phyloP scores from a whole-genome alignment of 441 rosid genomes.

The Euphorbia corollata region DNA sequence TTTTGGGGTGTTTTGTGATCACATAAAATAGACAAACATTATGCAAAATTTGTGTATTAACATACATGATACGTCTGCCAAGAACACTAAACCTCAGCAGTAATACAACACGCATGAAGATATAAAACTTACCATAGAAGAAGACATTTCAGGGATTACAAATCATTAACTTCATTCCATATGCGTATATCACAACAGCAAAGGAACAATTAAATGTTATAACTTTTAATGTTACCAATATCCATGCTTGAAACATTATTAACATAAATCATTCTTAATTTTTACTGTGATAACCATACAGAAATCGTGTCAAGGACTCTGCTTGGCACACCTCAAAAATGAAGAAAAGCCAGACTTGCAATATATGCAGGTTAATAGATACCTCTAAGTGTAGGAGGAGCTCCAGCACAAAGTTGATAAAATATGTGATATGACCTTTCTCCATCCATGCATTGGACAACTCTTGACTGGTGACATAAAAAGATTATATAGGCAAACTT shows the following conservation, averaged over 20 bases:
- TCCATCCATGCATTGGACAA: conserved; percentile 92
- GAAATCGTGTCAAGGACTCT: background rate
- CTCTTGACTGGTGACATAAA: conserved; percentile 74
- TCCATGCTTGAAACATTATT: background rate
- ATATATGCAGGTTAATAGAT: conserved; percentile 14
- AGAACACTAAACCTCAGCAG: background rate
- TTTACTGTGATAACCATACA: background rate
- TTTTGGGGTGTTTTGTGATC: too few relatives aligned
- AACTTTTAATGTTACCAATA: background rate
- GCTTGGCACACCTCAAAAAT: background rate
- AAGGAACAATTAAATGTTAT: background rate
- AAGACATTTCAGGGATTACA: background rate
- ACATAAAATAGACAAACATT: background rate
- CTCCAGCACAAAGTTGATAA: conserved; percentile 99
- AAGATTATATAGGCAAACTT: conserved; percentile 20
- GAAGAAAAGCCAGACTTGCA: conserved; percentile 2
- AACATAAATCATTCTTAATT: background rate
- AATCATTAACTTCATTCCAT: background rate
- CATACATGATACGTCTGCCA: background rate
- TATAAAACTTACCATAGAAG: background rate
- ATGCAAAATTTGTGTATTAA: background rate
- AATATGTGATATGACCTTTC: conserved; percentile 99
- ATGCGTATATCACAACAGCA: background rate
- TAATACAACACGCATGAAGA: background rate
- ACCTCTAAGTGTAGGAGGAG: conserved; percentile 74